Conservation (phyloP, 1,284 basidiomycete genomes). For the Singerocomus inundabilis region DNA sequence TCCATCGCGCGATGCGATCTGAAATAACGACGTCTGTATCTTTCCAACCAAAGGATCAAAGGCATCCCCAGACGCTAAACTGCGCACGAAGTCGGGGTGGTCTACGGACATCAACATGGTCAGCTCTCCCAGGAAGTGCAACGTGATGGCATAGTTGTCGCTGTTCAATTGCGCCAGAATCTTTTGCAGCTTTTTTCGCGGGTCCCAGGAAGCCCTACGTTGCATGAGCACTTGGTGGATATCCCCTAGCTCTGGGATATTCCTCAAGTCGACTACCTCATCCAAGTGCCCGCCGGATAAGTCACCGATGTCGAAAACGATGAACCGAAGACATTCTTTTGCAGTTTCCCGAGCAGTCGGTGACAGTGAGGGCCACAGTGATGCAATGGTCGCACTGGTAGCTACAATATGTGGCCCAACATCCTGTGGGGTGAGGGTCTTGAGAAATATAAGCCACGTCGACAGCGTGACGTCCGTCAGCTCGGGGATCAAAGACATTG, state of each 20-base stretch:
- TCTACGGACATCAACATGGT: conserved; percentile 59
- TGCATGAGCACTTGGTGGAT: conserved; percentile 48
- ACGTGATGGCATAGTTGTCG: conserved; percentile 81
- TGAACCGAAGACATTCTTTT: conserved; percentile 62
- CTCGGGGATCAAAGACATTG: conserved; percentile 71
- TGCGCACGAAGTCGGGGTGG: conserved; percentile 53
- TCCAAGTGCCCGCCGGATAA: conserved; percentile 51
- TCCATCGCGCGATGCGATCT: conserved; percentile 74
- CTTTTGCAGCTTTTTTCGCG: conserved; percentile 58
- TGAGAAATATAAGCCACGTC: conserved; percentile 83
- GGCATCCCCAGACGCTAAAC: conserved; percentile 76
- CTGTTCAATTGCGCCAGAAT: conserved; percentile 76
- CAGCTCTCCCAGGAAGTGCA: conserved; percentile 79
- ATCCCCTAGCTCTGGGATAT: conserved; percentile 63
- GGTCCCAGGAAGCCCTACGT: conserved; percentile 51
- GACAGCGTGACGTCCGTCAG: conserved; percentile 78
- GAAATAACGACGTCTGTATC: conserved; percentile 69
- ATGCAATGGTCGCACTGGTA: conserved; percentile 84
- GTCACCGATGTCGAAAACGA: conserved; percentile 65
- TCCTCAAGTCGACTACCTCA: conserved; percentile 77
- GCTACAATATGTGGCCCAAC: conserved; percentile 85
- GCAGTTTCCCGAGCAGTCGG: conserved; percentile 54
- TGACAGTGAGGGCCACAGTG: conserved; percentile 74
- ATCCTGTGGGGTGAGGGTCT: conserved; percentile 67
- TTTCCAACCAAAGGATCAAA: conserved; percentile 81